Evolutionary conservation across 768 basidiomycete species (phyloP), one percentile per base, ranked within the genome.

Genomic region (Brasilioporus rufonigricans): DNA sequence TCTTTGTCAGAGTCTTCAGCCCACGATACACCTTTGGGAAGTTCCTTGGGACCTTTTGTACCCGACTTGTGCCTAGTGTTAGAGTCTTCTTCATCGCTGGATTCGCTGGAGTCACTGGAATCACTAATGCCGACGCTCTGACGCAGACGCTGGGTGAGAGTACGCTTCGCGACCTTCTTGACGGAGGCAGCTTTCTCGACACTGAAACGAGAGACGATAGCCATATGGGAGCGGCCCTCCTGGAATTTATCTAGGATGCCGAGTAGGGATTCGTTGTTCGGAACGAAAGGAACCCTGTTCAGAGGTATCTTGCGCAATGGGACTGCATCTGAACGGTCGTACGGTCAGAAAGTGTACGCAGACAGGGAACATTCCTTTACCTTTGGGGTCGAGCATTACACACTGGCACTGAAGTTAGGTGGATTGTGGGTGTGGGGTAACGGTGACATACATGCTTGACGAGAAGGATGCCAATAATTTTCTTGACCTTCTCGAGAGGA

Each of bases 161-260:
- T 86, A 46, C 81, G 80, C 65, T 92, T 93, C 39, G 90, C 90
- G 5, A 84, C 88, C 60, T 89, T 82, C 79, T 92, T 93, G 52
- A 93, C 85, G 48, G 85, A 86, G n/a, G 83, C 78, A 18, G 88
- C 88, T 70, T 84, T 86, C 54, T 86, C 83, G 13, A 78, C 78
- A 49, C 84, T 87, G 61, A 89, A 83, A 43, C 90, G 83, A 57
- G 85, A 85, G 50, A 94, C 91, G 61, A 95, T 89, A 21, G 93
- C 93, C 83, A 96, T 94, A 67, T 96, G 93, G 39, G 88, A 91
- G 29, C 91, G 80, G 5, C 91, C 93, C 65, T 93, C 91, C 68
- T 94, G 92, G 69, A 95, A 95, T 56, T 79, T 87, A 68, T 94
- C 92, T 31, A 95, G 77, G 57, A 93, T 90, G 24, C 88, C 85